Evolutionary conservation across 352 stramenopile species (phyloP), one percentile per base, ranked within the genome.

Genomic region (Saprolegnia diclina): DNA sequence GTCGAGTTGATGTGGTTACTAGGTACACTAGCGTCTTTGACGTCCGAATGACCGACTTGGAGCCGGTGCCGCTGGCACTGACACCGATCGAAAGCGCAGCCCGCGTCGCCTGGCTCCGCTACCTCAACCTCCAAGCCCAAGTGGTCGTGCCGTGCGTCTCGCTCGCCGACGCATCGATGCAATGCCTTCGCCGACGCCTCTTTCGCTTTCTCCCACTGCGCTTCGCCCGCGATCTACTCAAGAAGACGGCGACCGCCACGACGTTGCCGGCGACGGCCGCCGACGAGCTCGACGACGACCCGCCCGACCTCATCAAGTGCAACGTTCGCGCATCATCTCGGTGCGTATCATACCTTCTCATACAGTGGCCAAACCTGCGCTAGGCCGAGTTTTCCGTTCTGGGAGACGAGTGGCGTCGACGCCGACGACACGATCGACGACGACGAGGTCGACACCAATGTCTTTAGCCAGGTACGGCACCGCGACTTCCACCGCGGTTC

Each of bases 281-380:
- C 18, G 62, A 67, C n/a, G 62, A 67, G 19, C 11, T 57, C 10
- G 62, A 67, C 50, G 42, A 67, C 11, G 62, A 67, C 22, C 62
- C 62, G 13, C 10, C 52, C 18, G 62, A 67, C 21, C 35, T 67
- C 7, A 13, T 44, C 45, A 55, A 57, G 35, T 67, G 38, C 62
- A 67, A 67, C 53, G 24, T 54, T 14, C 35, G 44, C 0, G 35
- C 62, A 35, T 4, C 44, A 3, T n/a, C n/a, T n/a, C 57, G 16
- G 62, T 67, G 55, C 45, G 10, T 24, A 61, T 29, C 18, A 6
- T 67, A n/a, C n/a, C n/a, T n/a, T n/a, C n/a, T n/a, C n/a, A n/a
- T n/a, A n/a, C n/a, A n/a, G n/a, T n/a, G n/a, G n/a, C n/a, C n/a
- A n/a, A n/a, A n/a, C n/a, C n/a, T 9, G 16, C 18, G 16, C 19